Percentiles rank a stretch among this genome's conserved stretches.
These are phyloP conservation scores for Colletotrichum plurivorum DNA, from an alignment of 2,329 filamentous ascomycete species.

Conservation along the genomic window DNA sequence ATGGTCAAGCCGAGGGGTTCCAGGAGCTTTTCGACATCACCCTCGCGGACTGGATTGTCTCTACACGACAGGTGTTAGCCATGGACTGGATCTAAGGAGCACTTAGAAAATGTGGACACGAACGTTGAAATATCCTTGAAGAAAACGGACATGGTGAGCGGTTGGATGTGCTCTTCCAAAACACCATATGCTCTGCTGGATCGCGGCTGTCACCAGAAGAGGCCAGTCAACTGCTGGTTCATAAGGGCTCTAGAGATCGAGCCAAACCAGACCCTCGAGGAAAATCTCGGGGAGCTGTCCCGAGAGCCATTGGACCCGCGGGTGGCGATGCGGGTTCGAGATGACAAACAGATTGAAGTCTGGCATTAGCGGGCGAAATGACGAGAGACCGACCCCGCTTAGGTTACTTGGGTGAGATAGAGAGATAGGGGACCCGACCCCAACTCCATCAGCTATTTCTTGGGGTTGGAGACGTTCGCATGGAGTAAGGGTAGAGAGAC, in stretches of 20 bases:
- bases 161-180: neutral
- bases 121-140: conserved; percentile 55
- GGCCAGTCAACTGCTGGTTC: conserved; percentile 6
- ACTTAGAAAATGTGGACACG: conserved; percentile 22
- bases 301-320: neutral
- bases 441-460: no score
- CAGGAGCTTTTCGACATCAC: conserved; percentile 55
- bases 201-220: neutral
- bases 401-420: no score
- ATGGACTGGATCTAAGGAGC: neutral
- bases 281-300: conserved; percentile 3
- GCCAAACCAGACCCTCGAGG: conserved; percentile 5
- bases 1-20: conserved; percentile 54
- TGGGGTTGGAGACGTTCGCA: no score
- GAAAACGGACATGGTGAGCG: conserved; percentile 53
- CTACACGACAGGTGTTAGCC: conserved; percentile 40
- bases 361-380: conserved; percentile 16
- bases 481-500: no score
- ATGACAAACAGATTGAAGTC: conserved; percentile 35
- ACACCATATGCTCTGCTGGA: neutral
- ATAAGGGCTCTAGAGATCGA: conserved; percentile 14
- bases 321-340: conserved; percentile 19
- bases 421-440: no score
- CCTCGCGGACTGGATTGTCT: conserved; percentile 56
- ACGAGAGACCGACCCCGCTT: conserved; percentile 2